These are phyloP conservation scores for Dactylellina drechsleri DNA, from an alignment of 2,329 filamentous ascomycete genomes.

Conservation along the genomic window DNA sequence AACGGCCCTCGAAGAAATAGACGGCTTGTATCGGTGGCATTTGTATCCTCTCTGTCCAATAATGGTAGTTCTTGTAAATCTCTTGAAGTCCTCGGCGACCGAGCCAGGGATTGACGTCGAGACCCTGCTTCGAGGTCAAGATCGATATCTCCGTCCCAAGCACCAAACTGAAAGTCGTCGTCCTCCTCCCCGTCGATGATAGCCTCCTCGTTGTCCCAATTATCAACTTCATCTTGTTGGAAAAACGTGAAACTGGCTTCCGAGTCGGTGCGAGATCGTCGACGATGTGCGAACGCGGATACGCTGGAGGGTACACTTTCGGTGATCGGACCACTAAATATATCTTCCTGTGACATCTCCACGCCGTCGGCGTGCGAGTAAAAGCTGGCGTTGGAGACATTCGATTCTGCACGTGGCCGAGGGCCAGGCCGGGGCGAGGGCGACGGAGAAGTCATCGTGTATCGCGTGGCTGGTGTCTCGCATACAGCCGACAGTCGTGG, in stretches of 20 bases:
- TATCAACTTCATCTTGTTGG: conserved; percentile 74
- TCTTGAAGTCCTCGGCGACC: conserved; percentile 71
- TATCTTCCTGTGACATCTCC: conserved; percentile 62
- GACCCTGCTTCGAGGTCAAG: conserved; percentile 63
- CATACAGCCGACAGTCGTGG: conserved; percentile 23
- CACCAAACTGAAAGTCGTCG: conserved; percentile 62
- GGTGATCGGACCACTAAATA: conserved; percentile 90
- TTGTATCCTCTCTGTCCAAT: conserved; percentile 76
- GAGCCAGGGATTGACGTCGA: conserved; percentile 64
- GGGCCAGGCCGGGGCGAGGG: conserved; percentile 35
- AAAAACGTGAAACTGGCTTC: conserved; percentile 91
- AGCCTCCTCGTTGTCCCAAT: conserved; percentile 66
- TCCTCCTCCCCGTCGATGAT: conserved; percentile 63
- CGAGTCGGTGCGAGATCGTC: conserved; percentile 78
- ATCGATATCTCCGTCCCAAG: conserved; percentile 64
- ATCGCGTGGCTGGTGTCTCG: conserved; percentile 36
- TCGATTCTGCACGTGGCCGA: conserved; percentile 54
- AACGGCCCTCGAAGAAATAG: conserved; percentile 35
- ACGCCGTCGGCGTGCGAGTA: conserved; percentile 42
- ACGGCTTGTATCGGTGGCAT: conserved; percentile 60
- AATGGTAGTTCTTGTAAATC: conserved; percentile 72
- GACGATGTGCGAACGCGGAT: conserved; percentile 88
- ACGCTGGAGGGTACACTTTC: conserved; percentile 95
- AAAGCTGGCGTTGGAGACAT: conserved; percentile 54
- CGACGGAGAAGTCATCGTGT: conserved; percentile 44